Evolutionary conservation across 768 basidiomycete species (phyloP), one percentile per base, ranked within the genome.

Genomic region (Trametes coccinea): DNA sequence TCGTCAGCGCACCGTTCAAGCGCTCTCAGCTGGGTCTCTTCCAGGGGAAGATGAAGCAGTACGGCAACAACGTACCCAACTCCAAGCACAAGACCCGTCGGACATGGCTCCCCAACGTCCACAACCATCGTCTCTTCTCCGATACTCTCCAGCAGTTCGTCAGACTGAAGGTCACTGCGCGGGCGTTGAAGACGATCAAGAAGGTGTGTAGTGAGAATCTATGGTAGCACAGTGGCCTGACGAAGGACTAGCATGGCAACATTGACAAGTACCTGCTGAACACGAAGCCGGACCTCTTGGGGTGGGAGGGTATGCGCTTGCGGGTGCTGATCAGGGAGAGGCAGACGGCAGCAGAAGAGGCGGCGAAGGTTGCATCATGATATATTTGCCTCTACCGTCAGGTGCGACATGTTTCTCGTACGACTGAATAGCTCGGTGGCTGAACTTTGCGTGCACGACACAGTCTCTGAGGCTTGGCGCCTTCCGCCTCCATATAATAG

Each of bases 51-150:
- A 84, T 78, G 56, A 91, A 87, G 67, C 87, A 86, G 68, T 85
- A 85, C 66, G 93, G 93, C 29, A 94, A 95, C 79, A 94, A 88
- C 70, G 92, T 95, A 50, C 92, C 93, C 0, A 89, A 92, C 74
- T 94, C 93, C 27, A 88, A 88, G 71, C 83, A 89, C 72, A 95
- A 94, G 78, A 94, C 94, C 29, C 87, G 90, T 52, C 80, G 93
- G 43, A 83, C 88, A 46, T 95, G 93, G 93, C 78, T 93, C 10
- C 93, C 93, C 39, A 95, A 95, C 74, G 81, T 93, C 27, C 92
- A 94, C 66, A 77, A 78, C 53, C 93, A 94, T 74, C 83, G 86
- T 1, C 67, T 94, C 47, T 82, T 77, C 64, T 93, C 90, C 11
- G 87, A 89, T 13, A 74, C 84, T 7, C 74, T 93, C 39, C 84